A percentile compares a stretch with the other conserved stretches of the same genome.
Conservation (phyloP, 139 green algal genomes). For the Haematococcus lacustris region DNA sequence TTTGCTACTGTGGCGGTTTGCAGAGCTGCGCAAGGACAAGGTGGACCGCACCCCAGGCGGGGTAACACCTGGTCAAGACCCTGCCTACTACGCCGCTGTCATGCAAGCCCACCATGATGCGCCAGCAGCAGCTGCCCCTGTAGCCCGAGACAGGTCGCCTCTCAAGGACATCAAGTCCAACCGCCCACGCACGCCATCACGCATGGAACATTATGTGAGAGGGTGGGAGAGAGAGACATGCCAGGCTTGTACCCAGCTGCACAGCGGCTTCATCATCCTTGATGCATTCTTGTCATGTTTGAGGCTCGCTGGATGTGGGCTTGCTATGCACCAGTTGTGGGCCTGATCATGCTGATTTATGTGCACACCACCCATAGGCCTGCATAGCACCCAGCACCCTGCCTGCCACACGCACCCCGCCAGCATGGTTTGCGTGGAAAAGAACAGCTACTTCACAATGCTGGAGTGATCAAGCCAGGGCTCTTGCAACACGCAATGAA, state of each 20-base stretch:
- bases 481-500: too few relatives aligned
- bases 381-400: too few relatives aligned
- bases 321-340: too few relatives aligned
- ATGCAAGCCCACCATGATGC: neutral
- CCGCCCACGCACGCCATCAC: neutral
- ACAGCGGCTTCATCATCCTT: neutral
- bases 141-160: neutral
- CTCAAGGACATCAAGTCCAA: slow-evolving; percentile 6
- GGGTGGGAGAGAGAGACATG: neutral
- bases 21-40: slow-evolving; percentile 72
- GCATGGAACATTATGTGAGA: neutral
- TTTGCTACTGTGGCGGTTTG: too few relatives aligned
- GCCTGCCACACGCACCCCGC: too few relatives aligned
- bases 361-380: too few relatives aligned
- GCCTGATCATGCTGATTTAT: too few relatives aligned
- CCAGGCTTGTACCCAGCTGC: neutral
- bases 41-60: slow-evolving; percentile 42
- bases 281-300: neutral
- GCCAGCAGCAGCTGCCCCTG: slow-evolving; percentile 4
- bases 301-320: too few relatives aligned
- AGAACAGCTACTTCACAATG: too few relatives aligned
- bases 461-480: too few relatives aligned
- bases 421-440: too few relatives aligned
- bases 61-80: slow-evolving; percentile 45
- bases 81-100: slow-evolving; percentile 37